These are phyloP conservation scores for Lobosporangium transversale DNA, from an alignment of 192 early-diverging fungal genomes.

Conservation along the genomic window DNA sequence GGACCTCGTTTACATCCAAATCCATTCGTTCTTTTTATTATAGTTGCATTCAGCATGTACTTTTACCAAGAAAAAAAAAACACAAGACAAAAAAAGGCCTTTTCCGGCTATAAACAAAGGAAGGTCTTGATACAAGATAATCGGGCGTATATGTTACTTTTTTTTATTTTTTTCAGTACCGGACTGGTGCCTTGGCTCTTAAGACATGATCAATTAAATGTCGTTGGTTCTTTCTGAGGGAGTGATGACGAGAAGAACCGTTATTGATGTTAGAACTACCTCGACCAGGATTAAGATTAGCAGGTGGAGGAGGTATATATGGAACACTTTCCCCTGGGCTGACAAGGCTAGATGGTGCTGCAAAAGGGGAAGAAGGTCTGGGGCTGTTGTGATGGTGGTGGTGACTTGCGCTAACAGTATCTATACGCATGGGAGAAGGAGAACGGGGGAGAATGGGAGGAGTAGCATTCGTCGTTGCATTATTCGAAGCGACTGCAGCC, in stretches of 20 bases:
- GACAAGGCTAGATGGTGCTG: too few species aligned
- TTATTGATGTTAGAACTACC: too few species aligned
- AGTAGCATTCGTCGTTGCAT: too few species aligned
- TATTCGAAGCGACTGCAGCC: not conserved
- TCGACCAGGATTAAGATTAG: too few species aligned
- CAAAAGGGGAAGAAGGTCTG: too few species aligned
- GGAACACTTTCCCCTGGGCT: too few species aligned
- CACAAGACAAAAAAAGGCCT: not conserved
- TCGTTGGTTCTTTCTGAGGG: constrained; percentile 31
- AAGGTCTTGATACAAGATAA: not conserved
- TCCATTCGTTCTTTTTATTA: too few species aligned
- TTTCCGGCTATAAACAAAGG: constrained; percentile 5
- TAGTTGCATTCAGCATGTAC: constrained; percentile 40
- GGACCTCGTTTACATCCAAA: too few species aligned
- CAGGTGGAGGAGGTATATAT: not conserved
- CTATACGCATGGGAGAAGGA: too few species aligned
- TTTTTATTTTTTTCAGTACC: constrained; percentile 10
- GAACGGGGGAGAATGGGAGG: too few species aligned
- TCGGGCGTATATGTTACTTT: not conserved
- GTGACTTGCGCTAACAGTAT: too few species aligned
- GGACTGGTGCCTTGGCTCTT: constrained; percentile 1
- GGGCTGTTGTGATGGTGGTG: too few species aligned
- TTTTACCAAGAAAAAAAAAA: constrained; percentile 27
- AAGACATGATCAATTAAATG: constrained; percentile 33
- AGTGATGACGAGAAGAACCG: constrained; percentile 7